Percentiles rank a stretch among this genome's conserved stretches.
Evolutionary conservation across 2,329 filamentous ascomycete genomes (phyloP).

Genomic region (Ophiostoma quercus): DNA sequence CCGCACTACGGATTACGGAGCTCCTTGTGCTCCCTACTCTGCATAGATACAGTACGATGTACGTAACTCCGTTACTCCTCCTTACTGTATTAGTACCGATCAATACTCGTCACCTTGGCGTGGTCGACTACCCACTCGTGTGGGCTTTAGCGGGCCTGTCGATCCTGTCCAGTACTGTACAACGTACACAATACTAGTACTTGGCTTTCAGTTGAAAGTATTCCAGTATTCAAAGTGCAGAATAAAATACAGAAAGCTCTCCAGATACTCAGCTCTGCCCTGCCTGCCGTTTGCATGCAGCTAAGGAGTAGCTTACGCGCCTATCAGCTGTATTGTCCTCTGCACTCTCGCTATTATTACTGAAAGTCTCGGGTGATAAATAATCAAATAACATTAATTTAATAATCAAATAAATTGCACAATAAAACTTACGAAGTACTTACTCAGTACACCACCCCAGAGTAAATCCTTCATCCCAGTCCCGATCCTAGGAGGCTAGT

Average conservation of each 20-base stretch:
- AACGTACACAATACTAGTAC: neutral
- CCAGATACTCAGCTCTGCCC: neutral
- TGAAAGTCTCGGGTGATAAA: neutral
- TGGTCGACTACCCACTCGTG: neutral
- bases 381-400: neutral
- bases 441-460: neutral
- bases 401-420: neutral
- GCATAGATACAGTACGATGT: too few species aligned
- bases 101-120: neutral
- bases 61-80: neutral
- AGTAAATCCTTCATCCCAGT: neutral
- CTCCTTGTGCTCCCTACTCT: too few species aligned
- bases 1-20: neutral
- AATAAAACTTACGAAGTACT: neutral
- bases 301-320: neutral
- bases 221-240: too few species aligned
- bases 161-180: constrained; percentile 1
- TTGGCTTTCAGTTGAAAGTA: neutral
- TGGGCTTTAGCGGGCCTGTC: neutral
- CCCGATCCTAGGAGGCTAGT: neutral
- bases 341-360: too few species aligned
- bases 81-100: neutral
- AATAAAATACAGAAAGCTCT: too few species aligned
- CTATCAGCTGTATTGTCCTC: neutral
- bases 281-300: neutral